Base-by-base conservation (phyloP, 176 grass and related monocot genomes). In the Juncus effusus region DNA sequence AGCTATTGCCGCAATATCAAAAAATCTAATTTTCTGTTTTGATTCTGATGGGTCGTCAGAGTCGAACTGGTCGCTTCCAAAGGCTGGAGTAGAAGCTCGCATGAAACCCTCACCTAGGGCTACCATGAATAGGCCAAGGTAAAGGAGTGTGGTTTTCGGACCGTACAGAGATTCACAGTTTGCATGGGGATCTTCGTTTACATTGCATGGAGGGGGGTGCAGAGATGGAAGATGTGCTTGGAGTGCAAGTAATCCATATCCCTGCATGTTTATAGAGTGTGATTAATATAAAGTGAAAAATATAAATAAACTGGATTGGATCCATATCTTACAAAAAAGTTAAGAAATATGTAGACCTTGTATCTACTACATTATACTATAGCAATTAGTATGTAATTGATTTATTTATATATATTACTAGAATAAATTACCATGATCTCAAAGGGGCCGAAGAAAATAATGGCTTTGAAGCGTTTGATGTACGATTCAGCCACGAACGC, bases 41-140 rank as follows among this genome's bases (percentile, higher is more conserved):
- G 10, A 51, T 37, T 84, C 53, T 3, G 36, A n/a, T 7, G 62
- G 68, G 13, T 84, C 81, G 13, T 84, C 44, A 6, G 40, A 14
- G 49, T 84, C 81, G 16, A 78, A 84, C 42, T 78, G 81, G 14
- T 84, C 81, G 6, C 67, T 71, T 35, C 81, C 81, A 19, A 78
- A 65, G 14, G 81, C 69, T 5, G 81, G 81, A n/a, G 42, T 61
- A 40, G 52, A 74, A 13, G 75, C 52, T 3, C 75, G 75, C 7
- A 74, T 70, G 69, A 70, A 78, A 3, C 81, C 81, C 15, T 84
- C 81, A 2, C 81, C 81, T 0, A 78, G 36, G 6, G 81, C 67
- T 13, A 84, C 19, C 36, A 65, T 74, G 68, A 74, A 74, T 56
- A 84, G 37, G 16, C 61, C 62, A 3, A 74, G 15, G 42, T 70